A percentile compares a stretch with the other conserved stretches of the same genome.
phyloP scores from a whole-genome alignment of 768 basidiomycete genomes.

The Serendipita sp. region DNA sequence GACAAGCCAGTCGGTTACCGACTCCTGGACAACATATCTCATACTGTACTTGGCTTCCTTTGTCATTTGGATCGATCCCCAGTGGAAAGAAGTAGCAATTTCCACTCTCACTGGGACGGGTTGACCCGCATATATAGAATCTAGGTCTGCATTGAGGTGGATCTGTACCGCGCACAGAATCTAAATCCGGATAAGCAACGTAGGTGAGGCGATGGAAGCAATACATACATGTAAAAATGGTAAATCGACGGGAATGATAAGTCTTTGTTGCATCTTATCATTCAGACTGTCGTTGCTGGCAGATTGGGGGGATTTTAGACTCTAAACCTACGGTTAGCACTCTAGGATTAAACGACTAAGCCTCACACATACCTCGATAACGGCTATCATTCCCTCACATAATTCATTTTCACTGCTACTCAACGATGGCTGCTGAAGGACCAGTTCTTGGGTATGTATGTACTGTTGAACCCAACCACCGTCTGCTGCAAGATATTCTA shows the following conservation, averaged over 20 bases:
- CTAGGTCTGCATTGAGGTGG: conserved; percentile 30
- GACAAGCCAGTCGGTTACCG: conserved; percentile 74
- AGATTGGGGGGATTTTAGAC: conserved; percentile 27
- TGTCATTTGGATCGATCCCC: conserved; percentile 36
- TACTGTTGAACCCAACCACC: conserved; percentile 56
- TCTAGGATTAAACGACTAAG: conserved; percentile 20
- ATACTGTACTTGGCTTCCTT: conserved; percentile 32
- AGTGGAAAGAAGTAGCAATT: conserved; percentile 61
- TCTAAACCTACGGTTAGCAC: conserved; percentile 13
- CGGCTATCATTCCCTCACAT: conserved; percentile 13
- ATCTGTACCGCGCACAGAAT: conserved; percentile 49
- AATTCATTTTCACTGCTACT: conserved; percentile 18
- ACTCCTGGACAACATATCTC: conserved; percentile 70
- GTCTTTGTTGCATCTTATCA: conserved; percentile 28
- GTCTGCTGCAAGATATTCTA: conserved; percentile 45
- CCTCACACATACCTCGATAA: conserved; percentile 20
- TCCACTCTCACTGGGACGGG: conserved; percentile 54
- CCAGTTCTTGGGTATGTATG: conserved; percentile 50
- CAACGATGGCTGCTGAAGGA: conserved; percentile 21
- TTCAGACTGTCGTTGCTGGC: conserved; percentile 17
- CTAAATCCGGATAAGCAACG: conserved; percentile 15
- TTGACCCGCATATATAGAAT: conserved; percentile 61
- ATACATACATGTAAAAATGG: conserved; percentile 58
- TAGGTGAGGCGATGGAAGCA: neutral
- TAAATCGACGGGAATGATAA: conserved; percentile 73